Base-by-base conservation (phyloP, 768 basidiomycete species). In the Tricholoma flavovirens region DNA sequence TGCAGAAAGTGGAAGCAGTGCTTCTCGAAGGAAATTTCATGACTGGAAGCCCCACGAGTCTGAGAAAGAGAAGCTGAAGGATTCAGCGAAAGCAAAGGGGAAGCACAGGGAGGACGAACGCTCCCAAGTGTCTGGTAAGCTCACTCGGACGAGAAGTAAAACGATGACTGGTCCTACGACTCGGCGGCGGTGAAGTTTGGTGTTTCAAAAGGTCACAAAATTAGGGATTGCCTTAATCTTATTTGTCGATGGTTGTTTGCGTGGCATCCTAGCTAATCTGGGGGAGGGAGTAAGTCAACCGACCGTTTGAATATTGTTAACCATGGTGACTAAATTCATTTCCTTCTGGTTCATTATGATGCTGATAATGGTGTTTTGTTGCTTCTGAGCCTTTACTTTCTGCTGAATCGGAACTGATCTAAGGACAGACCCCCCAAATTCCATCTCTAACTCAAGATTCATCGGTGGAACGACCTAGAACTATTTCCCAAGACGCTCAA, bases 1-100 rank as follows among this genome's bases (percentile, higher is more conserved):
- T 71, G 74, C 82, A 49, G 94, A 98, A 72, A 80, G 79, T 58
- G 94, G 94, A 33, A 87, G 83, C 61, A 81, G 75, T 57, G 87
- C 87, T 55, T 83, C 83, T 56, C 80, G 90, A 60, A 77, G 86
- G 56, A 91, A 88, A 66, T 91, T 94, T 71, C 75, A 69, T 22
- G 81, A 83, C 57, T 83, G 83, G 84, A 81, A 79, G 63, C 66
- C 66, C 32, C 69, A 67, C 38, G 72, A 71, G 61, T 51, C 64
- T 55, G 74, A 73, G 66, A 73, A 67, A 61, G 68, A 67, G 57
- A 69, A 62, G 63, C 63, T 56, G 15, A 68, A 68, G 59, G 69
- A 72, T 63, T 60, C 58, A 59, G 57, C 62, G 19, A 64, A 65
- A 51, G 49, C 54, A n/a, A 69, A 66, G 61, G 66, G 69, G 50